Evolutionary conservation across 495 filamentous ascomycete genomes (phyloP), one percentile per base, ranked within the genome.

Genomic region (Darksidea phi): DNA sequence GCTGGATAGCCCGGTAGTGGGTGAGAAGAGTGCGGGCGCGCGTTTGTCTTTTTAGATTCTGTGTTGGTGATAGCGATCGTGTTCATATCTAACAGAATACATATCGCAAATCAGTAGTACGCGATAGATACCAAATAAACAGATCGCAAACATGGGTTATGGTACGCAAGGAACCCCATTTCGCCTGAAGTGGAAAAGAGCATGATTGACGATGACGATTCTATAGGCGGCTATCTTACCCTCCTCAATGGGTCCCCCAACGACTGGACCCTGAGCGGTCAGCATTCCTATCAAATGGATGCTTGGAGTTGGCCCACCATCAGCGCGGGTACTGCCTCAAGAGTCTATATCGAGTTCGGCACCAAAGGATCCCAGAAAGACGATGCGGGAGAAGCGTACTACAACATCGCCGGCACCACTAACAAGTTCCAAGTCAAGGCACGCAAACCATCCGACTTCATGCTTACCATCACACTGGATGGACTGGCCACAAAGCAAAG

Each of bases 351-450:
- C 3, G 59, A 63, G 57, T 69, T 36, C 20, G 61, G 60, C 26
- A 60, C 49, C 21, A 60, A 48, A 23, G 65, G 60, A 18, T 26
- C 28, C 24, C 45, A 25, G 6, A 37, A 41, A 1, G 67, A 69
- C 51, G 67, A 69, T 59, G 67, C 53, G 10, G 67, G 58, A 10
- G 67, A 69, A 48, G 63, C 63, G 6, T 66, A 63, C 38, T 69
- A 59, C 53, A 41, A 54, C 13, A 48, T 69, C n/a, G 34, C 57
- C 20, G 54, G 54, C 2, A 59, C 63, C 6, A 26, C 58, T 1
- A 60, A 52, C 50, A 66, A 43, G 18, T 66, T 66, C 47, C 18
- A 23, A 17, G 17, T 66, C 20, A 48, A 48, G 25, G 63, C 48
- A 4, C 55, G 47, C 4, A 63, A 66, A 21, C 53, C 49, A n/a